Base-by-base conservation (phyloP, 108 stramenopile genomes). In the Nannochloropsis granulata region DNA sequence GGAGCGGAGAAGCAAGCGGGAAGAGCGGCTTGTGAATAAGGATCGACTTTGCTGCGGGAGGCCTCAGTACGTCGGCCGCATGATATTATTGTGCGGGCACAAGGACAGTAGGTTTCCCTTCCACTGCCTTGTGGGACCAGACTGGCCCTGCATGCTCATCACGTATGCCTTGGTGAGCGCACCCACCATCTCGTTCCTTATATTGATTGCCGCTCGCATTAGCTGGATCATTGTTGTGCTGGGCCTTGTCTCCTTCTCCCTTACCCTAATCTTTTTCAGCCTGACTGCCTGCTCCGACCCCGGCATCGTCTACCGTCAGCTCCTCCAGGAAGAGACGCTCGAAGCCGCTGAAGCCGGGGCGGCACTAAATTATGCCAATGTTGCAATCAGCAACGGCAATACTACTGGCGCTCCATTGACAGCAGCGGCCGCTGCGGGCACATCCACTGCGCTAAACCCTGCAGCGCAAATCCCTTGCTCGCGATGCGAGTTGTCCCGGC, bases 281-380 rank as follows among this genome's bases (percentile, higher is more conserved):
- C 25, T 90, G 24, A 90, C 90, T n/a, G 89, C 89, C 19, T 90
- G 90, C 83, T 83, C 82, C 87, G 90, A 90, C 45, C 90, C 90
- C 24, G 90, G 90, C 44, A 88, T 90, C 14, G 82, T 90, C 23
- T 90, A 84, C 46, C 82, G 85, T 23, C 44, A n/a, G 24, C 82
- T 83, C 0, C 21, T 12, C 19, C 78, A 14, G 34, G 83, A 88
- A 16, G 89, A 83, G 24, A 25, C 83, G 82, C 24, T 80, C 19
- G n/a, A 80, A 23, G 83, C 78, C 23, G 7, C 26, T 11, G 56
- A 71, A 71, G 0, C 21, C n/a, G 56, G 56, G 56, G n/a, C 56
- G n/a, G 56, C n/a, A n/a, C 21, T 10, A n/a, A 16, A 7, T 71
- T 10, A 71, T 2, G n/a, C 16, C 56, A 71, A 71, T 11, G 34